Base-by-base conservation (phyloP, 2,329 filamentous ascomycete species). In the Botrytis byssoidea region DNA sequence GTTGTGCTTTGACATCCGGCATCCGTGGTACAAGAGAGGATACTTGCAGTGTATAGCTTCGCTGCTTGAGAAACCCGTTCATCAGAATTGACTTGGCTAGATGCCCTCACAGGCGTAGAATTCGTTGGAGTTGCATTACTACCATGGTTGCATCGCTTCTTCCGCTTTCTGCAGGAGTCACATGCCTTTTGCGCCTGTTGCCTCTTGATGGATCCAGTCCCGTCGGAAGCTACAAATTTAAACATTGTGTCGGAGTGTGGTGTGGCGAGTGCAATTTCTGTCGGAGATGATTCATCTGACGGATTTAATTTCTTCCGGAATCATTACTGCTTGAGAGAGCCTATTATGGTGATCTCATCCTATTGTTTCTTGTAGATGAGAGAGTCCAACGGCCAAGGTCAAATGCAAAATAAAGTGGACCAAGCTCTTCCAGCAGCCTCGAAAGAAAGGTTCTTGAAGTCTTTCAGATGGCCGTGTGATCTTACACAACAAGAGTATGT, bases 141-240 rank as follows among this genome's bases (percentile, higher is more conserved):
- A 32, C 10, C 66, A 75, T 87, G 85, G 20, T 83, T 80, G 75
- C 85, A 87, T 74, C 85, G 73, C 57, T 77, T 77, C 51, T 77
- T 77, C 44, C 76, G 59, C 59, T 73, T 85, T 7, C 88, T 85
- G 76, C 88, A 90, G 2, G 83, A 81, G 0, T 84, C 82, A 75
- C 88, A 90, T 7, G 88, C 88, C 44, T 89, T 87, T 73, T 85
- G 84, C 35, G 89, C 87, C 78, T 90, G 88, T 76, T 88, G 88
- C 69, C 88, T 83, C 82, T 90, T 90, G 22, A 73, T 64, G 29
- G 74, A 51, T 72, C 88, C 81, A 29, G 87, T 88, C 37, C 83
- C 83, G 79, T 89, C 86, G 20, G 87, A 86, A 71, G 85, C 86
- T 73, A 90, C 85, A 79, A 90, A 90, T 78, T 86, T 88, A 80